Conservation (phyloP, 345 rosid genomes). For the Murraya koenigii region DNA sequence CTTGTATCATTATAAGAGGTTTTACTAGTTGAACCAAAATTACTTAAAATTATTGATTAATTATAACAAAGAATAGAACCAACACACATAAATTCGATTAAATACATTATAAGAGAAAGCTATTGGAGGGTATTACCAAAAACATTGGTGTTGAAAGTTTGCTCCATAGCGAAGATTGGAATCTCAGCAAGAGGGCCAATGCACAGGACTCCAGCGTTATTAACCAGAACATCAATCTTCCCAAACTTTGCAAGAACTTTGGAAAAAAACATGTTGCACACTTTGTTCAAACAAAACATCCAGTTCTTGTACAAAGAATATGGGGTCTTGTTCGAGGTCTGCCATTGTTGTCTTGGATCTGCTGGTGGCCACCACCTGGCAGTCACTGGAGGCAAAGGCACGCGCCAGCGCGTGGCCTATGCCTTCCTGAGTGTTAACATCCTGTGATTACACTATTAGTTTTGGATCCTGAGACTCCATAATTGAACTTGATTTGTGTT, state of each 20-base stretch:
- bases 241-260: slow-evolving; percentile 60
- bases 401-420: slow-evolving; percentile 85
- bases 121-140: no score
- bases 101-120: no score
- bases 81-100: no score
- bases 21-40: no score
- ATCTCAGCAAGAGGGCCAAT: slow-evolving; percentile 83
- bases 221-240: slow-evolving; percentile 67
- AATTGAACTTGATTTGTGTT: slow-evolving; percentile 6
- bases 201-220: slow-evolving; percentile 82
- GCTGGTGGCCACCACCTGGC: no score
- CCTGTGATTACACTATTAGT: slow-evolving; percentile 75
- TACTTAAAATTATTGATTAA: no score
- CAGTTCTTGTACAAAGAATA: slow-evolving; percentile 62
- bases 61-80: no score
- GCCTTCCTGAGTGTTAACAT: slow-evolving; percentile 76
- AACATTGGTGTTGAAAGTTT: slow-evolving; percentile 71
- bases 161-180: slow-evolving; percentile 57
- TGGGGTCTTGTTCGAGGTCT: slow-evolving; percentile 61
- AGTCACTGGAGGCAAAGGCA: slow-evolving; percentile 60
- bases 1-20: no score
- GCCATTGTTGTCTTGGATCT: slow-evolving; percentile 52
- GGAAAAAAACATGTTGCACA: slow-evolving; percentile 42
- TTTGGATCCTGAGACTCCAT: slow-evolving; percentile 33
- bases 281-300: slow-evolving; percentile 70